Base-by-base conservation (phyloP, 345 rosid species). In the Laguncularia racemosa region DNA sequence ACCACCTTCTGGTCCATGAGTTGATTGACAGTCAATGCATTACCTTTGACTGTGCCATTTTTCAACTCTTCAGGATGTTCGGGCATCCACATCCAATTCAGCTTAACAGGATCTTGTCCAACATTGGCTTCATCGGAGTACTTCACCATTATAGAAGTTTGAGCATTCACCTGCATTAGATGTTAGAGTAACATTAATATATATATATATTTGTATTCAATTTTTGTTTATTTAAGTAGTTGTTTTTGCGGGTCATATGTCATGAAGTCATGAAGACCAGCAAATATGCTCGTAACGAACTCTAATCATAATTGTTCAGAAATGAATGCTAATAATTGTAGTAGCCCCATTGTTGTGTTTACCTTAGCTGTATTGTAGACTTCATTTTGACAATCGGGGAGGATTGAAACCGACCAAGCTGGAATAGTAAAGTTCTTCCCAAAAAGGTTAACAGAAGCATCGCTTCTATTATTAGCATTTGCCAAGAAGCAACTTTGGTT, bases 301-400 rank as follows among this genome's bases (percentile, higher is more conserved):
- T 17, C 6, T 13, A 0, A 14, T 26, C 55, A 13, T 26, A 12
- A 44, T 9, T 33, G 40, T 33, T 33, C 40, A 33, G 7, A 4
- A 33, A 33, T 33, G 40, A 33, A 33, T 33, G 40, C n/a, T n/a
- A n/a, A 6, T 5, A 2, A 17, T 40, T 17, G 11, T 7, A 7
- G 11, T 9, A 33, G 6, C 2, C 6, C 28, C 28, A 9, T 4
- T 33, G 9, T 1, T 6, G 11, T 6, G 9, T 33, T 61, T 16
- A 71, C 78, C 76, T 68, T 77, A 40, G 76, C 80, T 5, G 82
- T 80, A 51, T 69, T 80, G 62, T 69, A 74, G 62, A 49, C 70
- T 57, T 77, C 82, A 0, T 46, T 69, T 33, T 61, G 60, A 65
- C 85, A 80, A 47, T 70, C 76, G 4, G 66, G 59, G 21, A 74